Percentiles rank a stretch among this genome's conserved stretches.
Evolutionary conservation across 345 rosid species (phyloP).

Genomic region (Trapa incisa): DNA sequence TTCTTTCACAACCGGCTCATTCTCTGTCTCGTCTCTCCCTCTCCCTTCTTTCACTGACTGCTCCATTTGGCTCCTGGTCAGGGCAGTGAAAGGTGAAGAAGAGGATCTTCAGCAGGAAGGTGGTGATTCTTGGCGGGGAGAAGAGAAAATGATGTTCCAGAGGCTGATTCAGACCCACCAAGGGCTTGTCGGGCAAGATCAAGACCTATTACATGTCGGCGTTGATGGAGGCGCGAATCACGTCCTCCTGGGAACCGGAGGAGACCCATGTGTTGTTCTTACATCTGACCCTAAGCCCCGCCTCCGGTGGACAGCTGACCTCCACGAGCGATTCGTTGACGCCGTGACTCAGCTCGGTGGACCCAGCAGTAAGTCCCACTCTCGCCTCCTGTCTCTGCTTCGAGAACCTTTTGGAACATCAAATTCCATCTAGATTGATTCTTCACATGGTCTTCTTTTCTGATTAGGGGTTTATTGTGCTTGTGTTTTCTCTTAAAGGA

Average conservation of each 20-base stretch:
- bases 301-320: slow-evolving; percentile 86
- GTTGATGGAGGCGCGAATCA: not conserved
- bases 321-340: slow-evolving; percentile 80
- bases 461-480: not conserved
- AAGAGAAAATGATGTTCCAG: slow-evolving; percentile 19
- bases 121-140: not conserved
- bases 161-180: slow-evolving; percentile 25
- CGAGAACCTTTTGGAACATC: not conserved
- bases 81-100: not conserved
- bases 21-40: not conserved
- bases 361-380: slow-evolving; percentile 40
- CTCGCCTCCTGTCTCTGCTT: not conserved
- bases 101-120: not conserved
- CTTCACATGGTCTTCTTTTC: not conserved
- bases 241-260: slow-evolving; percentile 4
- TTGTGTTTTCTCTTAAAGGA: too few species aligned
- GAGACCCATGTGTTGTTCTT: slow-evolving; percentile 61
- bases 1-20: too few species aligned
- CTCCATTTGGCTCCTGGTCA: not conserved
- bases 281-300: slow-evolving; percentile 91
- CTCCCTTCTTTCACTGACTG: not conserved
- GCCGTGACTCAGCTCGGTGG: slow-evolving; percentile 89
- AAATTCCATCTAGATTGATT: not conserved
- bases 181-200: slow-evolving; percentile 16
- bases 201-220: slow-evolving; percentile 9